These are phyloP conservation scores for Cinchona pubescens DNA, from an alignment of 257 asterid genomes.

Conservation along the genomic window DNA sequence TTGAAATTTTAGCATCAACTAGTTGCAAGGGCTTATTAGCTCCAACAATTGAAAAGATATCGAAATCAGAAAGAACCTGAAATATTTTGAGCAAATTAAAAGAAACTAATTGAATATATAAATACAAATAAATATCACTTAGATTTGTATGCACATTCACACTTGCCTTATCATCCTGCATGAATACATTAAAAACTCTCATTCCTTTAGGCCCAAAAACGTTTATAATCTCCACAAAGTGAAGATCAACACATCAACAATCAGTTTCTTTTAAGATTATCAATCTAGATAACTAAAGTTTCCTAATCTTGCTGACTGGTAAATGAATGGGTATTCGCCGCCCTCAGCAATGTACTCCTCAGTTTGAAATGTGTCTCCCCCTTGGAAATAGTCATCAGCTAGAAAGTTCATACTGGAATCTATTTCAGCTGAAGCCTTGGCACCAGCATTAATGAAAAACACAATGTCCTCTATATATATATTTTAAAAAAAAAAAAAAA, in stretches of 20 bases:
- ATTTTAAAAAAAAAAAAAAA: too few relatives aligned
- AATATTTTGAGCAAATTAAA: neutral
- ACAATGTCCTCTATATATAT: slow-evolving; percentile 67
- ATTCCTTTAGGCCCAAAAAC: slow-evolving; percentile 85
- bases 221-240: slow-evolving; percentile 83
- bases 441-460: slow-evolving; percentile 80
- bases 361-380: slow-evolving; percentile 82
- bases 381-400: slow-evolving; percentile 66
- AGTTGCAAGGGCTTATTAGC: slow-evolving; percentile 85
- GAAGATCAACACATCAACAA: slow-evolving; percentile 73
- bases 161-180: slow-evolving; percentile 93
- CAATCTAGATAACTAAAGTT: slow-evolving; percentile 60
- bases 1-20: slow-evolving; percentile 58
- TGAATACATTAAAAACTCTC: slow-evolving; percentile 73
- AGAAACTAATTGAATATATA: neutral
- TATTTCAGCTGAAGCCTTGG: slow-evolving; percentile 40
- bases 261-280: slow-evolving; percentile 67
- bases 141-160: neutral
- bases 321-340: slow-evolving; percentile 70
- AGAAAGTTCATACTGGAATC: slow-evolving; percentile 47
- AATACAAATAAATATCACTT: neutral
- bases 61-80: slow-evolving; percentile 87
- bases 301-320: slow-evolving; percentile 82
- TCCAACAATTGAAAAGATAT: slow-evolving; percentile 87
- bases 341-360: slow-evolving; percentile 63